A percentile compares a stretch with the other conserved stretches of the same genome.
Conservation (phyloP, 306 rosid genomes). For the Canavalia ensiformis region DNA sequence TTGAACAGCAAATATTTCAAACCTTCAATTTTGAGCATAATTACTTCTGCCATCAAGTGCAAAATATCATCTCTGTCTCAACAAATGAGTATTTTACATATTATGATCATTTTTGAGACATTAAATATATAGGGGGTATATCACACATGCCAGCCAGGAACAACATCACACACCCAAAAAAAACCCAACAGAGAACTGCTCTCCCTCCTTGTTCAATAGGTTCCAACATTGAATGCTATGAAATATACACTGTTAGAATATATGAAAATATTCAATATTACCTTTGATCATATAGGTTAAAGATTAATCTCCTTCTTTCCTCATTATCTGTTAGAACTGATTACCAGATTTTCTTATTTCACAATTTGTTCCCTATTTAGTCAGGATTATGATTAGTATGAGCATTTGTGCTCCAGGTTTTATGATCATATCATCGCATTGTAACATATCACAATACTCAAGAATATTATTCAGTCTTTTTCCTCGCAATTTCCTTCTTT, state of each 20-base stretch:
- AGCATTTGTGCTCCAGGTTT: too few relatives aligned
- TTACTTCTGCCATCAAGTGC: slow-evolving; percentile 22
- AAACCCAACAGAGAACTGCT: background rate
- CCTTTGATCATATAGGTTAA: too few relatives aligned
- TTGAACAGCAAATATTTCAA: slow-evolving; percentile 25
- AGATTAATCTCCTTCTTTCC: too few relatives aligned
- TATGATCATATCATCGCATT: too few relatives aligned
- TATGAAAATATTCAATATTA: too few relatives aligned
- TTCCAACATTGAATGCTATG: slow-evolving; percentile 9
- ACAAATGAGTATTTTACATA: slow-evolving; percentile 3
- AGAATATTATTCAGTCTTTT: too few relatives aligned
- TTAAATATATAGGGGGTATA: slow-evolving; percentile 14
- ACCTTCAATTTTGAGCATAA: slow-evolving; percentile 1
- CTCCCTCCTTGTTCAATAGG: background rate
- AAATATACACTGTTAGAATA: slow-evolving; percentile 2
- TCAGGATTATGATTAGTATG: too few relatives aligned
- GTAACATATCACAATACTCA: too few relatives aligned
- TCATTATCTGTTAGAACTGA: too few relatives aligned
- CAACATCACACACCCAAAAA: slow-evolving; percentile 5
- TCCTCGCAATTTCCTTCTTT: too few relatives aligned
- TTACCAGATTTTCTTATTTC: too few relatives aligned
- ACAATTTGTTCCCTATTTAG: too few relatives aligned
- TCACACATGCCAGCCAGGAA: slow-evolving; percentile 34
- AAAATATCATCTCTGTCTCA: slow-evolving; percentile 6
- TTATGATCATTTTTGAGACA: slow-evolving; percentile 5